phyloP scores from a whole-genome alignment of 805 yeast species.

The Hemisphaericaspora nanyangensis region DNA sequence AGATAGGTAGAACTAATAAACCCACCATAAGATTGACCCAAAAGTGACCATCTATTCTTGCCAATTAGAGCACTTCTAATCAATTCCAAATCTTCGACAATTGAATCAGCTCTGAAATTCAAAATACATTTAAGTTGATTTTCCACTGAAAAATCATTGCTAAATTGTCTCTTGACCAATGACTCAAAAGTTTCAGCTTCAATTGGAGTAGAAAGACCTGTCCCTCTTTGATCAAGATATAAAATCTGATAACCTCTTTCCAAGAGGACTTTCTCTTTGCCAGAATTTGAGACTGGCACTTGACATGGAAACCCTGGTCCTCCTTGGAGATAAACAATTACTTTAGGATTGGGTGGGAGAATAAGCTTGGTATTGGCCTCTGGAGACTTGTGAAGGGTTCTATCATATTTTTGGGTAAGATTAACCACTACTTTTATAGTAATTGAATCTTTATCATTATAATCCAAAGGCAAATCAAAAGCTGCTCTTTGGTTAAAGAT shows the following conservation, averaged over 20 bases:
- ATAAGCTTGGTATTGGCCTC: conserved; percentile 6
- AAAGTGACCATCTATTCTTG: conserved; percentile 43
- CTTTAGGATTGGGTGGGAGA: conserved; percentile 29
- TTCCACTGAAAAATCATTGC: conserved; percentile 7
- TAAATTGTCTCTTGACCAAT: conserved; percentile 10
- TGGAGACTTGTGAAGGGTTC: conserved; percentile 12
- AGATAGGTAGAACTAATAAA: conserved; percentile 48
- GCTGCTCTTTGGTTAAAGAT: conserved; percentile 18
- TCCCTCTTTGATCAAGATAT: conserved; percentile 58
- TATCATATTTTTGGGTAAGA: conserved; percentile 29
- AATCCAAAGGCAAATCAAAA: conserved; percentile 20
- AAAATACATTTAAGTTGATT: conserved; percentile 38
- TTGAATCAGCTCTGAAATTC: conserved; percentile 51
- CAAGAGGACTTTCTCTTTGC: conserved; percentile 34
- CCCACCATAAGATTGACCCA: conserved; percentile 59
- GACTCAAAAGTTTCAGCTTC: conserved; percentile 26
- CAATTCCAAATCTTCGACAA: conserved; percentile 47
- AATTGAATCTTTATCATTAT: conserved; percentile 8
- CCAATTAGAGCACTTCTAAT: conserved; percentile 38
- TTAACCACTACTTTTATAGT: conserved; percentile 25
- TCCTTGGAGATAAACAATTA: conserved; percentile 46
- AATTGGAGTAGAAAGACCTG: conserved; percentile 50
- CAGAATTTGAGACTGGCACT: conserved; percentile 34
- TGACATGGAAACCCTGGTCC: conserved; percentile 52
- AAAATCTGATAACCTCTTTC: conserved; percentile 42